Conservation (phyloP, 2,329 filamentous ascomycete genomes). For the Sphaerulina musiva region DNA sequence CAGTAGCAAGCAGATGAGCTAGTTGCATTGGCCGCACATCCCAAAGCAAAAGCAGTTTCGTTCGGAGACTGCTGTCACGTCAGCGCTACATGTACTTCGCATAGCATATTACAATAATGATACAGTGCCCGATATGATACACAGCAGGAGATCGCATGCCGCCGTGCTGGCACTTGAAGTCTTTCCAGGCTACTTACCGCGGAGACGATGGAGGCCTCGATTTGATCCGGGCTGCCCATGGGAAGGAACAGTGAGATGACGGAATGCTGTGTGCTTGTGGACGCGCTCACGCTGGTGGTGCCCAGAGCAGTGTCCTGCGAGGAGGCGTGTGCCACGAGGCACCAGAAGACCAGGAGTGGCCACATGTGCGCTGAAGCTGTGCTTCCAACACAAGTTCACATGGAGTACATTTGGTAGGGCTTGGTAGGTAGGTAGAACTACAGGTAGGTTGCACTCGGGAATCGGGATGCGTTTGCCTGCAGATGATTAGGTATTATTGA, state of each 20-base stretch:
- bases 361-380: slow-evolving; percentile 1
- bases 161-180: not conserved
- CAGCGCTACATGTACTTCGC: not conserved
- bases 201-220: slow-evolving; percentile 20
- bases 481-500: no score
- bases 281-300: slow-evolving; percentile 1
- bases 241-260: slow-evolving; percentile 19
- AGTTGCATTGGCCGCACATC: slow-evolving; percentile 17
- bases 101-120: not conserved
- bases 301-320: slow-evolving; percentile 10
- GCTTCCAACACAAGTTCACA: not conserved
- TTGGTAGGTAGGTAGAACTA: not conserved
- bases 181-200: slow-evolving; percentile 11
- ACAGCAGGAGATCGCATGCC: not conserved
- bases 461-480: not conserved
- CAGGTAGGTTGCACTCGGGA: no score
- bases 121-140: not conserved
- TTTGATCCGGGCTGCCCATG: slow-evolving; percentile 17
- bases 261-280: slow-evolving; percentile 3
- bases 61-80: slow-evolving; percentile 16
- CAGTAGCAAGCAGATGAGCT: slow-evolving; percentile 20
- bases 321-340: slow-evolving; percentile 6
- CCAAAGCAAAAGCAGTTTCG: slow-evolving; percentile 26
- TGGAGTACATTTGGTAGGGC: no score
- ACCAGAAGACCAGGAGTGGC: not conserved